These are phyloP conservation scores for Xerocomellus dryophilus DNA, from an alignment of 768 basidiomycete genomes.

Conservation along the genomic window DNA sequence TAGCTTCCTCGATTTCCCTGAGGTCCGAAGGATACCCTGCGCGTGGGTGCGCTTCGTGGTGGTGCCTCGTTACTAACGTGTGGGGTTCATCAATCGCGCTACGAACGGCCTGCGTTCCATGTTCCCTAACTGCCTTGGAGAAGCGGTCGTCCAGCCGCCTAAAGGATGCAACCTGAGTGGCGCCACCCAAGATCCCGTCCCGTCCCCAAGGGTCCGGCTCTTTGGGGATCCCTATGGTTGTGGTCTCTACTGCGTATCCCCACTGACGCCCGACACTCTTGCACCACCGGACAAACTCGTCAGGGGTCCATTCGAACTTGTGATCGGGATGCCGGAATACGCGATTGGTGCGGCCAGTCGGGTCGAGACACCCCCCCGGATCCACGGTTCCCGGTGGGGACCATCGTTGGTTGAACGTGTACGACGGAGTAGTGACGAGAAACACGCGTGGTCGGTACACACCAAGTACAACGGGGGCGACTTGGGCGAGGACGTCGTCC, in stretches of 20 bases:
- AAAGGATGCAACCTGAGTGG: conserved; percentile 67
- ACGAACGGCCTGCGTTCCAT: conserved; percentile 6
- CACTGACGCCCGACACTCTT: conserved; percentile 51
- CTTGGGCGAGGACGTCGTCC: conserved; percentile 52
- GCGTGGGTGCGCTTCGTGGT: conserved; percentile 49
- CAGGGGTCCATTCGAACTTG: conserved; percentile 84
- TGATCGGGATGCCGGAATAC: conserved; percentile 82
- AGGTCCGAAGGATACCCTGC: conserved; percentile 43
- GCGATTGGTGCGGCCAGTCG: conserved; percentile 69
- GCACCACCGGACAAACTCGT: conserved; percentile 73
- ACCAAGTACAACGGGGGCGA: conserved; percentile 72
- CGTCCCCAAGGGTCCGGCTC: conserved; percentile 73
- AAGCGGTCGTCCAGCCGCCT: conserved; percentile 39
- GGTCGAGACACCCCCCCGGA: conserved; percentile 60
- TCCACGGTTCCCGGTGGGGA: conserved; percentile 48
- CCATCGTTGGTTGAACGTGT: conserved; percentile 78
- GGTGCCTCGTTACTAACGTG: conserved; percentile 44
- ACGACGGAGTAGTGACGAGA: conserved; percentile 83
- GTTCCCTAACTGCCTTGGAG: conserved; percentile 33
- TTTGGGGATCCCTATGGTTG: conserved; percentile 55
- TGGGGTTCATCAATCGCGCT: conserved; percentile 35
- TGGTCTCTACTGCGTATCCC: conserved; percentile 66
- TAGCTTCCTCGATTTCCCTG: conserved; percentile 45
- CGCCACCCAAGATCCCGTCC: conserved; percentile 60
- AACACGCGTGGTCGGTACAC: conserved; percentile 71